phyloP scores from a whole-genome alignment of 768 basidiomycete genomes.

The Strobilomyces confusus region DNA sequence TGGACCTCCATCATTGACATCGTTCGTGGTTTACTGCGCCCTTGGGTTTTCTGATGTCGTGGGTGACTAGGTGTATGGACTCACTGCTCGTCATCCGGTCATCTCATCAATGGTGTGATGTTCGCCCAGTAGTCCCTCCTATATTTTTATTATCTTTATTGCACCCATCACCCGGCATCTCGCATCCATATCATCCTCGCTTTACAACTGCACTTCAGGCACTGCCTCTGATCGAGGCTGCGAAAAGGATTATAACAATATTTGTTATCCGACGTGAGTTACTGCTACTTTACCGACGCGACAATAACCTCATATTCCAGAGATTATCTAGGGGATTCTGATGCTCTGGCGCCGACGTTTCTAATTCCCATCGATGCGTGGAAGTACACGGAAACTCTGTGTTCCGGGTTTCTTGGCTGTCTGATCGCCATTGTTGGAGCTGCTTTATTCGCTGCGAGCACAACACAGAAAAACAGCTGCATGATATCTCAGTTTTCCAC shows the following conservation, averaged over 20 bases:
- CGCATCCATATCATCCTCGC: neutral
- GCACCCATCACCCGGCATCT: conserved; percentile 1
- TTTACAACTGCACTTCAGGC: conserved; percentile 11
- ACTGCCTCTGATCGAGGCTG: conserved; percentile 15
- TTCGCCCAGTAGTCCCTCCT: conserved; percentile 23
- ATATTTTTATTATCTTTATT: conserved; percentile 14
- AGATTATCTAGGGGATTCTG: conserved; percentile 25
- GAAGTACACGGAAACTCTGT: conserved; percentile 1
- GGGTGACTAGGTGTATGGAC: conserved; percentile 20
- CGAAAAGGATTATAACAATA: conserved; percentile 16
- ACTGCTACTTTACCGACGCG: neutral
- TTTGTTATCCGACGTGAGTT: conserved; percentile 25
- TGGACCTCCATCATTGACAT: conserved; percentile 22
- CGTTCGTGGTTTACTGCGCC: conserved; percentile 12
- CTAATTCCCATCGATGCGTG: conserved; percentile 10
- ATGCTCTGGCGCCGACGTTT: conserved; percentile 5
- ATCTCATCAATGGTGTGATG: conserved; percentile 22
- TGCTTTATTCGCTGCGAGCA: neutral
- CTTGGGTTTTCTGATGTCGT: neutral
- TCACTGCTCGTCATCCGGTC: conserved; percentile 13
- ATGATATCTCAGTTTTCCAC: conserved; percentile 7
- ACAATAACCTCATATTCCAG: neutral
- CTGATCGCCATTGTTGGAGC: conserved; percentile 15
- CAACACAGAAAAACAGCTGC: neutral
- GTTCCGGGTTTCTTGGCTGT: conserved; percentile 17